A percentile compares a stretch with the other conserved stretches of the same genome.
Evolutionary conservation across 306 rosid genomes (phyloP).

Genomic region (Gynostemma pentaphyllum): DNA sequence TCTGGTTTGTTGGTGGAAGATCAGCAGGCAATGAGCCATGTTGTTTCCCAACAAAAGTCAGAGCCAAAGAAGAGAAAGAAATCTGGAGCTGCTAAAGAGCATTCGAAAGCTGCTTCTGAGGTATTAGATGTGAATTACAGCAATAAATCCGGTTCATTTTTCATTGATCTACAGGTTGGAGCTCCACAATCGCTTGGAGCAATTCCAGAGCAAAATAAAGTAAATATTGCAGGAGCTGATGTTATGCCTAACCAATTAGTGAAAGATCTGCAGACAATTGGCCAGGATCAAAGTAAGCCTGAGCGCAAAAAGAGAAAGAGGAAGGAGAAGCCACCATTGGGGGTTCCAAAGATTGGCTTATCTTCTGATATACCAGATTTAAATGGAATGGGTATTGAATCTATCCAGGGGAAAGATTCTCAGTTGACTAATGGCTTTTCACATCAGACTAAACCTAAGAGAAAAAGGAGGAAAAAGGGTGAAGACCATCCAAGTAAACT

Average conservation of each 20-base stretch:
- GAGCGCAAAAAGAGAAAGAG: conserved; percentile 31
- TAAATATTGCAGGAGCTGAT: background rate
- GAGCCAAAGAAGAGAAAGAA: conserved; percentile 25
- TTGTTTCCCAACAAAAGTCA: conserved; percentile 25
- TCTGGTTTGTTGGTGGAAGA: conserved; percentile 3
- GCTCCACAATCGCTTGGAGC: background rate
- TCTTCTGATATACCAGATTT: conserved; percentile 50
- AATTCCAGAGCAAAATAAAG: background rate
- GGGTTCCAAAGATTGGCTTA: conserved; percentile 13
- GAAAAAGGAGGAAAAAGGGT: conserved; percentile 26
- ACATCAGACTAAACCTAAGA: conserved; percentile 24
- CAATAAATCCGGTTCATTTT: conserved; percentile 22
- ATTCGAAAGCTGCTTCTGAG: conserved; percentile 14
- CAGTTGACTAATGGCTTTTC: conserved; percentile 11
- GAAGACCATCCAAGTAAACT: conserved; percentile 15
- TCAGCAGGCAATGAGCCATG: conserved; percentile 3
- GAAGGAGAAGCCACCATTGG: conserved; percentile 21
- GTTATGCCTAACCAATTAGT: background rate
- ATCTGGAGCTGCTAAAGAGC: conserved; percentile 14
- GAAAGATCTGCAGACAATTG: background rate
- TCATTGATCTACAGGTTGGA: conserved; percentile 24
- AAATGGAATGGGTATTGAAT: conserved; percentile 37
- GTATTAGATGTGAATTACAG: conserved; percentile 5
- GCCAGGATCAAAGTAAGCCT: conserved; percentile 10
- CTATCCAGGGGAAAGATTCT: conserved; percentile 18